Percentiles rank a stretch among this genome's conserved stretches.
Conservation (phyloP, 202 grass and related monocot genomes). For the Bolboschoenoplectus hybrid region DNA sequence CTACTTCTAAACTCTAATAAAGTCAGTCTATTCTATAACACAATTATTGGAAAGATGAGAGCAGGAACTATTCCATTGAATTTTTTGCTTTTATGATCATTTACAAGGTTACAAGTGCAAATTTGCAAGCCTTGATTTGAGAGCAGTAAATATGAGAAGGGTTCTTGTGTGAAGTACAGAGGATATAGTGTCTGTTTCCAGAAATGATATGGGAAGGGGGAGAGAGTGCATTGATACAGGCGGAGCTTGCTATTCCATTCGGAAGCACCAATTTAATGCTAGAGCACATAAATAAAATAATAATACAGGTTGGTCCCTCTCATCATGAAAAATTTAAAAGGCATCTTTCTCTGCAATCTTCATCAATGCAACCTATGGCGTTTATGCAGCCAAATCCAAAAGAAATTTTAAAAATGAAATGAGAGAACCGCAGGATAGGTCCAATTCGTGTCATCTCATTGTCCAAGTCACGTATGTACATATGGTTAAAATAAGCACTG, state of each 20-base stretch:
- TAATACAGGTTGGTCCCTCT: constrained; percentile 18
- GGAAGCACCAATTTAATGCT: constrained; percentile 46
- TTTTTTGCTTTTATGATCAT: not conserved
- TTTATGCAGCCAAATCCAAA: not conserved
- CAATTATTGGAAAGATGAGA: not conserved
- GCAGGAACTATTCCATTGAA: not conserved
- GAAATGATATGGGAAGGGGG: constrained; percentile 29
- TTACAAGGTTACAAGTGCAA: not conserved
- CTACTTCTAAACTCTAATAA: not conserved
- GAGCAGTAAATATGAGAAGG: not conserved
- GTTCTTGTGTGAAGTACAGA: constrained; percentile 17
- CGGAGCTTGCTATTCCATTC: constrained; percentile 35
- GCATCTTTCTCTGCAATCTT: constrained; percentile 31
- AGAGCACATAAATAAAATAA: not conserved
- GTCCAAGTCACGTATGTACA: not conserved
- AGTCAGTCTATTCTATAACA: not conserved
- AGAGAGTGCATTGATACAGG: constrained; percentile 39
- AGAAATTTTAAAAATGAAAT: not conserved
- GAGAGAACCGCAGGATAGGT: not conserved
- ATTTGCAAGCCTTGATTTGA: not conserved
- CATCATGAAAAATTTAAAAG: constrained; percentile 1
- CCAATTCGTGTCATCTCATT: constrained; percentile 9
- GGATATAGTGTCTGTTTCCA: constrained; percentile 33
- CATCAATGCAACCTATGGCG: not conserved
- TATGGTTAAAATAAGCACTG: not conserved